Conservation (phyloP, 2,329 filamentous ascomycete genomes). For the Trichophyton rubrum region DNA sequence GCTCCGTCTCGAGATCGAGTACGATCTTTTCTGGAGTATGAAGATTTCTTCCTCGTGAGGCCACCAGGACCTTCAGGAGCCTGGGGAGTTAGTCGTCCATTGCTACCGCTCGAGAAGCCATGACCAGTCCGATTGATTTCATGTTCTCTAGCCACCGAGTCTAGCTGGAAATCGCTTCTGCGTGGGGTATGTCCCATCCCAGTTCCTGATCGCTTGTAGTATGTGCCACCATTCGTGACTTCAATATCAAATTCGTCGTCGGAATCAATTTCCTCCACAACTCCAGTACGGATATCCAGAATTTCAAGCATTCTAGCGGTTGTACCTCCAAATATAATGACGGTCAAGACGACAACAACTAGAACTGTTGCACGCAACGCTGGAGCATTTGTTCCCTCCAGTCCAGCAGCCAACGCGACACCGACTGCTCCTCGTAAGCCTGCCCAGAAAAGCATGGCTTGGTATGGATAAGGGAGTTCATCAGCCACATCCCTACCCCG, state of each 20-base stretch:
- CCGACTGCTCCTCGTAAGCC: constrained; percentile 90
- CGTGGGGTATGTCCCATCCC: constrained; percentile 68
- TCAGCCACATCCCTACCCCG: constrained; percentile 66
- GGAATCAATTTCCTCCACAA: constrained; percentile 92
- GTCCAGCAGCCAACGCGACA: constrained; percentile 79
- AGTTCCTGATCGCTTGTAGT: constrained; percentile 65
- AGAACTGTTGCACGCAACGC: constrained; percentile 89
- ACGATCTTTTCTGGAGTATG: constrained; percentile 34
- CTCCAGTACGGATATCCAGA: constrained; percentile 85
- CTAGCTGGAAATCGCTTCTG: constrained; percentile 43
- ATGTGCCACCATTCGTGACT: constrained; percentile 55
- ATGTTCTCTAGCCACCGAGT: constrained; percentile 35
- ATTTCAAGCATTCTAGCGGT: constrained; percentile 98
- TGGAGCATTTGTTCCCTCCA: constrained; percentile 68
- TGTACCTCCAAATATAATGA: constrained; percentile 97
- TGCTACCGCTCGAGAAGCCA: constrained; percentile 49
- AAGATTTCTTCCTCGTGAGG: constrained; percentile 41
- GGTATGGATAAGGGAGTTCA: constrained; percentile 86
- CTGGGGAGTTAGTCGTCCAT: constrained; percentile 39
- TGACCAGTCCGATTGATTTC: constrained; percentile 22
- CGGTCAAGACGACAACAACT: constrained; percentile 90
- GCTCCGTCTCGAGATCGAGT: constrained; percentile 28
- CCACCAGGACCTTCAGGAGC: constrained; percentile 24
- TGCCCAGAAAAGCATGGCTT: constrained; percentile 99
- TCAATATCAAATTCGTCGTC: constrained; percentile 99